Evolutionary conservation across 2,329 filamentous ascomycete genomes (phyloP).

Genomic region (Colletotrichum australisinense): DNA sequence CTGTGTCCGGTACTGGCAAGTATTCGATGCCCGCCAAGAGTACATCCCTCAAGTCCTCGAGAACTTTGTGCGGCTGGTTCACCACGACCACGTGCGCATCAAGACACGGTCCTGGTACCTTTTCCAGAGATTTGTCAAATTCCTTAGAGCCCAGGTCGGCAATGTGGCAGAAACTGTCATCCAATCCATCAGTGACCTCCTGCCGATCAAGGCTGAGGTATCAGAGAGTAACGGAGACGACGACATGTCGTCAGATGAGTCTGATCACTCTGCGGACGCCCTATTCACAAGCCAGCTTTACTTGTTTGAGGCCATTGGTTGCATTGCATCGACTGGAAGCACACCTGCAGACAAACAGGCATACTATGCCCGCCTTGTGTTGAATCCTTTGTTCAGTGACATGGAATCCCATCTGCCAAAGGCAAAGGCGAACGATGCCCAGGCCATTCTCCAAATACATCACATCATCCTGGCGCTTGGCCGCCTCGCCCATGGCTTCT

Average conservation of each 20-base stretch:
- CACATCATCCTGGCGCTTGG: constrained; percentile 97
- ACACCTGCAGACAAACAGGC: constrained; percentile 88
- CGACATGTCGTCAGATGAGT: constrained; percentile 95
- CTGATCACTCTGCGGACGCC: constrained; percentile 89
- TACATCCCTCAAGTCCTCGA: constrained; percentile 90
- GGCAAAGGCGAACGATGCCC: constrained; percentile 84
- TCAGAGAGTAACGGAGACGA: constrained; percentile 83
- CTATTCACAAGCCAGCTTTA: constrained; percentile 92
- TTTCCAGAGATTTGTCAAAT: constrained; percentile 92
- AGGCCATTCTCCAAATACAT: constrained; percentile 89
- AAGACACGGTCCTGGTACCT: constrained; percentile 96
- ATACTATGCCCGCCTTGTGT: constrained; percentile 85
- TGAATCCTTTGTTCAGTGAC: constrained; percentile 90
- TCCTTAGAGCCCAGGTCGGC: constrained; percentile 84
- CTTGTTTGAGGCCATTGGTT: constrained; percentile 94
- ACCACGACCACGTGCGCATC: constrained; percentile 88
- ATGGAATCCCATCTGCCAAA: constrained; percentile 82
- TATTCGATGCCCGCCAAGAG: constrained; percentile 87
- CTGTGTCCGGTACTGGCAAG: constrained; percentile 90
- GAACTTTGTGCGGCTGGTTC: constrained; percentile 90
- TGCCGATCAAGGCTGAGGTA: constrained; percentile 91
- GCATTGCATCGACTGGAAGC: constrained; percentile 83
- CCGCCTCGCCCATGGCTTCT: constrained; percentile 91
- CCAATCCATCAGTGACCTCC: constrained; percentile 86
- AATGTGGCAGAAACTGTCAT: constrained; percentile 94